phyloP scores from a whole-genome alignment of 345 rosid genomes.

The Syzygium oleosum region DNA sequence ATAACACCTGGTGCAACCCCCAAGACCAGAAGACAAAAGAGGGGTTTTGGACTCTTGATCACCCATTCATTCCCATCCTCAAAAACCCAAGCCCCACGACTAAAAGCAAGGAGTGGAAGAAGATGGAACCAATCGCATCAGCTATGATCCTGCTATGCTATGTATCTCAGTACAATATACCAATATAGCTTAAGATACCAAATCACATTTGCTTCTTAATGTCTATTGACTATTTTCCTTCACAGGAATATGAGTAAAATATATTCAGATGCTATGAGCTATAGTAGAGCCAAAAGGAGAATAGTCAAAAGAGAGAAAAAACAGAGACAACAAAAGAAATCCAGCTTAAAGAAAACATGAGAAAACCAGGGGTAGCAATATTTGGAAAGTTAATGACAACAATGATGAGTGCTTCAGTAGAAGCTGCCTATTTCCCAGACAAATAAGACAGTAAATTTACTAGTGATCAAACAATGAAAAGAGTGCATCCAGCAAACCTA shows the following conservation, averaged over 20 bases:
- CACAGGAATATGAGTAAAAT: background rate
- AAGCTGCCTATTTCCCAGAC: background rate
- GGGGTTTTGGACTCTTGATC: background rate
- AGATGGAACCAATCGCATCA: background rate
- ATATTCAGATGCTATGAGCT: background rate
- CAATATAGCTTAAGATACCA: background rate
- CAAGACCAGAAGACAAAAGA: background rate
- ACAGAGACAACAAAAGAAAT: background rate
- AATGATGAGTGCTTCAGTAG: background rate
- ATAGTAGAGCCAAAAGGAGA: background rate
- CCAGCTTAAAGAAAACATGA: background rate
- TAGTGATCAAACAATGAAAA: background rate
- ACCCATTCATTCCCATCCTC: background rate
- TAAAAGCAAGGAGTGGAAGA: background rate
- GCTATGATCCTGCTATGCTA: background rate
- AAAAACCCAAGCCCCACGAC: background rate
- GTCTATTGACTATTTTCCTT: background rate
- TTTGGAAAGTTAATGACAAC: background rate
- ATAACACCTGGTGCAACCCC: background rate
- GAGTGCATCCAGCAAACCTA: conserved; percentile 35
- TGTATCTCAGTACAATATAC: background rate
- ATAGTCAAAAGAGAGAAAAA: background rate
- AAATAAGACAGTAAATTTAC: background rate
- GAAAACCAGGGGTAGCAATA: background rate
- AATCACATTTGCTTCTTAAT: background rate